These are phyloP conservation scores for Lasiodiplodia citricola DNA, from an alignment of 2,329 filamentous ascomycete species.

Conservation along the genomic window DNA sequence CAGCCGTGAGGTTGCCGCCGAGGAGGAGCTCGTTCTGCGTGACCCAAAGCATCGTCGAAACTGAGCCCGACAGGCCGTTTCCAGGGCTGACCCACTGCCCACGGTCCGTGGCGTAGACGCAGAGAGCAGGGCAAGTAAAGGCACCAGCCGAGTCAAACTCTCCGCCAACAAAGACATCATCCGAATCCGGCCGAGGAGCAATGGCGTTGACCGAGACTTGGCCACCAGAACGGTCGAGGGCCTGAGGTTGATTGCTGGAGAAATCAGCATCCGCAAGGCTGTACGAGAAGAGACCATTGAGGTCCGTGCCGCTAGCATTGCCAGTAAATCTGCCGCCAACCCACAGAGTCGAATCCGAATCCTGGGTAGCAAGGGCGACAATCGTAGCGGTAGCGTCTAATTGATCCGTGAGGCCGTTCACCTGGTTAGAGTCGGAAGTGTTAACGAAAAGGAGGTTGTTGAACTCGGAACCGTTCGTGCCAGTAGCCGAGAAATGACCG, in stretches of 20 bases:
- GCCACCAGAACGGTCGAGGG: constrained; percentile 68
- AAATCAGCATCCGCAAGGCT: constrained; percentile 71
- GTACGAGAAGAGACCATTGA: constrained; percentile 81
- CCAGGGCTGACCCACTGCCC: constrained; percentile 83
- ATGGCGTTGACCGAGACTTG: constrained; percentile 76
- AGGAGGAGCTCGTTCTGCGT: constrained; percentile 74
- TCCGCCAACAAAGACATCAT: constrained; percentile 84
- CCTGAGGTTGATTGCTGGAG: constrained; percentile 71
- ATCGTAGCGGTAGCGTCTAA: constrained; percentile 77
- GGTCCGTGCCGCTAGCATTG: constrained; percentile 62
- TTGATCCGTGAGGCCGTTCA: constrained; percentile 72
- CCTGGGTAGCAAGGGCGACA: constrained; percentile 68
- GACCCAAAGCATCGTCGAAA: constrained; percentile 77
- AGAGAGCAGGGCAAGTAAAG: constrained; percentile 81
- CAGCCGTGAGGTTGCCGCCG: constrained; percentile 75
- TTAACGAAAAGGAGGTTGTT: constrained; percentile 86
- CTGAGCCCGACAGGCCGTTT: constrained; percentile 70
- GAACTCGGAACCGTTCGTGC: constrained; percentile 71
- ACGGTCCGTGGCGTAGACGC: constrained; percentile 72
- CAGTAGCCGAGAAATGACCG: constrained; percentile 79
- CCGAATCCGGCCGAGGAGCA: constrained; percentile 69
- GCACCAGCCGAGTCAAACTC: constrained; percentile 83
- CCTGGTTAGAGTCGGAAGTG: constrained; percentile 67
- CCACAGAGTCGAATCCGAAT: constrained; percentile 67
- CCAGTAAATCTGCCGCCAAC: constrained; percentile 83